Percentiles rank a stretch among this genome's conserved stretches.
These are phyloP conservation scores for Fonsecaea multimorphosa DNA, from an alignment of 2,329 filamentous ascomycete species.

Conservation along the genomic window DNA sequence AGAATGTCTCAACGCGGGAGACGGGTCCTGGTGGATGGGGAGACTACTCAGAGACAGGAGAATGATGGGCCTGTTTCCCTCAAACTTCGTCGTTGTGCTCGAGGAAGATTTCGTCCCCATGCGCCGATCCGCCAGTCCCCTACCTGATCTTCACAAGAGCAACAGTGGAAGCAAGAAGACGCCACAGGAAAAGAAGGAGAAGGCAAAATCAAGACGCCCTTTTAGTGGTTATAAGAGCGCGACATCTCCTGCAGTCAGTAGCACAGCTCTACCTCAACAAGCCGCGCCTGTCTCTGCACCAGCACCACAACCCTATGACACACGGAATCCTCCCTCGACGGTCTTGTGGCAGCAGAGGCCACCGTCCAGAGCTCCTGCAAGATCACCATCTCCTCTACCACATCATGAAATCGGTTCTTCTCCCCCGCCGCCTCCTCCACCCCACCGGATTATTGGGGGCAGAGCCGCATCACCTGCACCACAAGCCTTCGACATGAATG, in stretches of 20 bases:
- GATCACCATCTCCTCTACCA: constrained; percentile 42
- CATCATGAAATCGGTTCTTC: constrained; percentile 66
- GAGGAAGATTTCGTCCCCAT: constrained; percentile 81
- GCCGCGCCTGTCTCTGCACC: constrained; percentile 13
- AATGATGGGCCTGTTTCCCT: constrained; percentile 91
- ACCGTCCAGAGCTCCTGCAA: constrained; percentile 45
- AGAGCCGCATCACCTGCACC: constrained; percentile 57
- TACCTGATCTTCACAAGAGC: constrained; percentile 58
- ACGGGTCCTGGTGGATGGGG: constrained; percentile 98
- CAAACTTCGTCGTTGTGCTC: constrained; percentile 94
- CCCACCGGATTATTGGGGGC: constrained; percentile 68
- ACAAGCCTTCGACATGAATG: constrained; percentile 39
- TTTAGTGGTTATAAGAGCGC: constrained; percentile 67
- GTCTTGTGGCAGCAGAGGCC: constrained; percentile 49
- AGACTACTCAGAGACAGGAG: constrained; percentile 86
- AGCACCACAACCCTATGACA: constrained; percentile 44
- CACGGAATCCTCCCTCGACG: constrained; percentile 46
- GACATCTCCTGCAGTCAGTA: constrained; percentile 46
- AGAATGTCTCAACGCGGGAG: constrained; percentile 95
- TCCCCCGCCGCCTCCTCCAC: constrained; percentile 82
- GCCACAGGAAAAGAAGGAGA: constrained; percentile 56
- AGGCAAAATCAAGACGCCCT: constrained; percentile 66
- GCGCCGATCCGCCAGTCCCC: constrained; percentile 56
- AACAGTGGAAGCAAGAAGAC: constrained; percentile 44
- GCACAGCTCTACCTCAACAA: constrained; percentile 37